Percentiles rank a stretch among this genome's conserved stretches.
phyloP scores from a whole-genome alignment of 805 yeast species.

The Jamesozyma jinghongensis region DNA sequence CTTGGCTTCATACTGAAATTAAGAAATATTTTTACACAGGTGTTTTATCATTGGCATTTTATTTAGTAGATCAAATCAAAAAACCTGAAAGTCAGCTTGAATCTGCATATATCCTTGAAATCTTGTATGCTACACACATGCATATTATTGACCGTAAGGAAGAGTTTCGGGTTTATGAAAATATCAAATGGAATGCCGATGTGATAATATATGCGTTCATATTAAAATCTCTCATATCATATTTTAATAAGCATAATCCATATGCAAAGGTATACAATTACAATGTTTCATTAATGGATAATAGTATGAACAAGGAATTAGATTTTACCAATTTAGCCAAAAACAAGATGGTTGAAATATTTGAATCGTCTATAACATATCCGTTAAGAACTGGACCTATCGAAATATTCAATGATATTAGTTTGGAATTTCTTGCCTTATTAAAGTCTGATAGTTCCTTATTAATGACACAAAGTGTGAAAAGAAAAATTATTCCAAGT shows the following conservation, averaged over 20 bases:
- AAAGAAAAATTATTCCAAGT: not conserved
- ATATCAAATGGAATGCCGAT: conserved; percentile 22
- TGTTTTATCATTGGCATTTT: conserved; percentile 7
- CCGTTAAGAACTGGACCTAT: not conserved
- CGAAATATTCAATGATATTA: conserved; percentile 2
- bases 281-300: not conserved
- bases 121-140: conserved; percentile 5
- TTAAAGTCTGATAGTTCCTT: conserved; percentile 2
- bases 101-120: conserved; percentile 4
- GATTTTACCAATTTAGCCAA: not conserved
- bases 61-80: conserved; percentile 6
- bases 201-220: conserved; percentile 17
- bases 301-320: not conserved
- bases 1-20: conserved; percentile 12
- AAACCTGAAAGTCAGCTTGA: conserved; percentile 4
- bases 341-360: not conserved
- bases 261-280: conserved; percentile 2
- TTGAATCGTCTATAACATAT: not conserved
- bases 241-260: conserved; percentile 7
- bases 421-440: not conserved
- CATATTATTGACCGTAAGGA: conserved; percentile 6
- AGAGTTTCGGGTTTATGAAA: conserved; percentile 12
- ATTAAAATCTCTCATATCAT: conserved; percentile 9
- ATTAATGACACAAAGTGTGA: not conserved
- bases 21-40: conserved; percentile 10